Base-by-base conservation (phyloP, 1,284 basidiomycete species). In the Omphalotus olearius region DNA sequence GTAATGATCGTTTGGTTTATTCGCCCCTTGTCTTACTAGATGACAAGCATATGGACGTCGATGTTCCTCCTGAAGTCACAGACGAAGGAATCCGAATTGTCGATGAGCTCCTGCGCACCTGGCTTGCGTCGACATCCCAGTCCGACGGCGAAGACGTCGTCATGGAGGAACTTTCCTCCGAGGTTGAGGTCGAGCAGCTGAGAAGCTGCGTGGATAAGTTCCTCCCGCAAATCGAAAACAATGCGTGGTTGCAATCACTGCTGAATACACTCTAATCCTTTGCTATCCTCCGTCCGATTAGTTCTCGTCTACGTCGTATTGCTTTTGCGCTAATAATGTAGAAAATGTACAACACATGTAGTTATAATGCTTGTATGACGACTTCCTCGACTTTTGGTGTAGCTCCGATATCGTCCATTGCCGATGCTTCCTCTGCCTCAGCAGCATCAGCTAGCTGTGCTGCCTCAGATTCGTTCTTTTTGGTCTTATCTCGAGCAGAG, bases 21-120 rank as follows among this genome's bases (percentile, higher is more conserved):
- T 37, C 50, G 17, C 13, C 14, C 2, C 2, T 23, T 42, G 13
- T 44, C 38, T 50, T 43, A 33, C 25, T 51, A 62, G 56, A 59
- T 49, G 62, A 57, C 66, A 69, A 50, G 65, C 69, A 62, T 60
- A 60, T 65, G 9, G 73, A 78, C 20, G 64, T 76, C 5, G 73
- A 79, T 40, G 73, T 85, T 50, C 67, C 83, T 13, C 68, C 81
- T 33, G 78, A 83, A 14, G 78, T 86, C 46, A 82, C 80, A 2
- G 84, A 91, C 46, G 81, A 88, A 58, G 95, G 95, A 1, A 85
- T 93, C 6, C 71, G 78, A 50, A 77, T 96, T 18, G 81, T 98
- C 53, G 84, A 94, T 61, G 78, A 88, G 28, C 79, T 98, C 59
- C 78, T 98, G 44, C 72, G 74, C 23, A 71, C 76, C n/a, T 96